Evolutionary conservation across 2,329 filamentous ascomycete genomes (phyloP).

Genomic region (Ceratocystis destructans): DNA sequence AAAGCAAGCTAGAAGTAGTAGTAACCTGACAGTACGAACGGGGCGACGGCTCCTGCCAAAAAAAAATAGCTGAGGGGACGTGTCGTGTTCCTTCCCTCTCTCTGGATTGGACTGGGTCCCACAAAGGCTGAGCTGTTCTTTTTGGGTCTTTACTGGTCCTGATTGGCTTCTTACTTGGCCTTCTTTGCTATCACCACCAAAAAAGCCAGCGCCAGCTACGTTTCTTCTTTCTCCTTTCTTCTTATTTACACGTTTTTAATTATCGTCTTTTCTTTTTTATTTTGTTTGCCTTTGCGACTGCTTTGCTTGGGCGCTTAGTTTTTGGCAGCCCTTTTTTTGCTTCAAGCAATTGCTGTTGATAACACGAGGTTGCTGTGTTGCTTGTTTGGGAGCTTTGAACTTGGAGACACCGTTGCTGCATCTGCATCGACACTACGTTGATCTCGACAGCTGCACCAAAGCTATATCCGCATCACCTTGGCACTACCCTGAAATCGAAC

Average conservation of each 20-base stretch:
- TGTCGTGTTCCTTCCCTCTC: slow-evolving; percentile 12
- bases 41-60: slow-evolving; percentile 1
- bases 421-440: neutral
- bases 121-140: slow-evolving; percentile 18
- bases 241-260: neutral
- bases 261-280: neutral
- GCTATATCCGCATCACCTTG: too few relatives aligned
- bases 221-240: neutral
- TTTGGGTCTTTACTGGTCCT: neutral
- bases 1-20: neutral
- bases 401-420: neutral
- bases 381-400: slow-evolving; percentile 2
- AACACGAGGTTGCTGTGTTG: neutral
- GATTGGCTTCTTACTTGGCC: too few relatives aligned
- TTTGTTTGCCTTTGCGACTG: neutral
- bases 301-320: neutral
- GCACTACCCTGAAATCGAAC: too few relatives aligned
- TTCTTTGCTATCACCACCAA: neutral
- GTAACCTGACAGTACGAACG: neutral
- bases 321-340: neutral
- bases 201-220: neutral
- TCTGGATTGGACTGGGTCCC: slow-evolving; percentile 1
- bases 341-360: too few relatives aligned
- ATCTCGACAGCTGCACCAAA: too few relatives aligned
- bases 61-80: slow-evolving; percentile 1